Evolutionary conservation across 139 green algal species (phyloP), one percentile per base, ranked within the genome.

Genomic region (Nannochloris sp.): DNA sequence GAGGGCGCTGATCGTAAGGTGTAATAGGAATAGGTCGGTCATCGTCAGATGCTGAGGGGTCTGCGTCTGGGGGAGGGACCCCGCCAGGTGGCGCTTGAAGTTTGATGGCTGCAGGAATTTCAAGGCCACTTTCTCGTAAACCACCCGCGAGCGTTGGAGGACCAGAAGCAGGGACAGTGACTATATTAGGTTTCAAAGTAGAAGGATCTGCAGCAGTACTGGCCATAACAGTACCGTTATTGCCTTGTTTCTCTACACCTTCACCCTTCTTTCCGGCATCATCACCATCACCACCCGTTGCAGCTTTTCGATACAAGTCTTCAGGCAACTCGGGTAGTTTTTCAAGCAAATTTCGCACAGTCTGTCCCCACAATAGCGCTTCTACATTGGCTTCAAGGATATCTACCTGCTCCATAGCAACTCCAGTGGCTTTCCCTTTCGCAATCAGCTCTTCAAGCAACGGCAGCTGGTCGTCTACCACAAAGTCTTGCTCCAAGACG

Each of bases 391-490:
- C 64, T 27, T 73, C 64, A 4, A 77, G 33, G 9, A 69, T 72
- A 14, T 73, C 70, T 13, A 78, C 53, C 47, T 78, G 53, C 31
- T 72, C 69, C 55, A 80, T 67, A 9, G 33, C 30, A 46, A 80
- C 39, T 9, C 57, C 55, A 37, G 72, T 38, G 1, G 7, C 30
- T 42, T 64, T 30, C 6, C 73, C 73, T 8, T 29, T 31, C 27
- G 65, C 29, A 15, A 79, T 68, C 14, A 78, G 54, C 23, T 7
- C 36, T 23, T 74, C 24, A n/a, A 80, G 54, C 38, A 57, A 37
- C 15, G 23, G 39, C 44, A 73, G 38, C 55, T 77, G 64, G 25
- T 68, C 69, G 29, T 78, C 71, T 25, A 32, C 60, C 23, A 78
- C 71, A 48, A 64, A 55, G 23, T 72, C 60, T 47, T 73, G 54